A percentile compares a stretch with the other conserved stretches of the same genome.
Evolutionary conservation across 495 filamentous ascomycete genomes (phyloP).

Genomic region (Daldinia concentrica): DNA sequence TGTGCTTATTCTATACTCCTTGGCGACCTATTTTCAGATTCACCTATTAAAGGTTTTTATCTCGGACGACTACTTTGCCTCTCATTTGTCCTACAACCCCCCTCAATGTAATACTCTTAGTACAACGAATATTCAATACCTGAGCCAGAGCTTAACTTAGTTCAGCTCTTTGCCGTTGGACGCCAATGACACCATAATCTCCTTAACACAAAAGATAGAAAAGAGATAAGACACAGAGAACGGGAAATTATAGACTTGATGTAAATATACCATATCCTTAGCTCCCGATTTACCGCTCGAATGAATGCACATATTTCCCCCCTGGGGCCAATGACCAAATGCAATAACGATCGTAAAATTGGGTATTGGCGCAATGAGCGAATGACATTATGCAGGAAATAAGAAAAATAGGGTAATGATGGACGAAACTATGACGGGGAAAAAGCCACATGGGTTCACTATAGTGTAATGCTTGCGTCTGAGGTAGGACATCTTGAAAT

Average conservation of each 20-base stretch:
- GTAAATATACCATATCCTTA: background rate
- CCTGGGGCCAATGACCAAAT: slow-evolving; percentile 7
- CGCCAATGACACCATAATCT: background rate
- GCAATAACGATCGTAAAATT: slow-evolving; percentile 37
- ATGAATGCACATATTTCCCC: background rate
- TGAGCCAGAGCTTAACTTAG: background rate
- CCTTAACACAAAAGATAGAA: background rate
- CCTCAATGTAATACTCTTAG: background rate
- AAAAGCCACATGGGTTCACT: slow-evolving; percentile 1
- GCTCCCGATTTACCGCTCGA: slow-evolving; percentile 1
- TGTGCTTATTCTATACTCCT: background rate
- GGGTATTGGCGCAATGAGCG: slow-evolving; percentile 36
- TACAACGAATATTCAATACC: background rate
- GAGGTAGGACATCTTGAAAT: background rate
- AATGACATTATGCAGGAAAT: slow-evolving; percentile 3
- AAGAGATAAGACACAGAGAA: background rate
- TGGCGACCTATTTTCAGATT: background rate
- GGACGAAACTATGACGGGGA: background rate
- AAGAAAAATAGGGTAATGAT: slow-evolving; percentile 1
- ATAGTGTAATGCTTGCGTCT: background rate
- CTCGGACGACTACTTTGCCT: background rate
- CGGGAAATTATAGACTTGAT: background rate
- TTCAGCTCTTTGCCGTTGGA: background rate
- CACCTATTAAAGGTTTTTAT: background rate
- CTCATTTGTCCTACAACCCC: background rate